Conservation (phyloP, 2,329 filamentous ascomycete species). For the Mycogone perniciosa region DNA sequence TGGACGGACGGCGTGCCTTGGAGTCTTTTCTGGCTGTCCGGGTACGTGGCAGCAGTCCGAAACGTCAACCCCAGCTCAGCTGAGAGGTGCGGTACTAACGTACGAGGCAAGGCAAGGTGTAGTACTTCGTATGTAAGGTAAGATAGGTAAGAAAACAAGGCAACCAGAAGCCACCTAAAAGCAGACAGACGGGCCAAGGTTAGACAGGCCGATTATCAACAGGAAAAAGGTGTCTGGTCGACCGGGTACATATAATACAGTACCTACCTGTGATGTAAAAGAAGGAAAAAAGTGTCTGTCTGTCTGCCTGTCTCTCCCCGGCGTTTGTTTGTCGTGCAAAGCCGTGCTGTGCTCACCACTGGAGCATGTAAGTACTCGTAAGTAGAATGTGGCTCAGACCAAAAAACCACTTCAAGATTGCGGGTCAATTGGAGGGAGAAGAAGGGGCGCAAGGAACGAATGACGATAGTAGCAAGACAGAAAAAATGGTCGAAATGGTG, state of each 20-base stretch:
- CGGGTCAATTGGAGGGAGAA: too few relatives aligned
- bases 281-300: too few relatives aligned
- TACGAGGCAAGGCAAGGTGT: background rate
- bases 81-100: constrained; percentile 1
- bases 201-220: background rate
- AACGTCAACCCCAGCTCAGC: constrained; percentile 10
- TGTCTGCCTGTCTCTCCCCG: too few relatives aligned
- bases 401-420: too few relatives aligned
- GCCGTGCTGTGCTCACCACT: too few relatives aligned
- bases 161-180: background rate
- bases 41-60: constrained; percentile 1
- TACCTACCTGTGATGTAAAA: too few relatives aligned
- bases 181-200: background rate
- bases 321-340: too few relatives aligned
- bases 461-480: too few relatives aligned
- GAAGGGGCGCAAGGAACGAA: too few relatives aligned
- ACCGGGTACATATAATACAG: background rate
- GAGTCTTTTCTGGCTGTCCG: background rate
- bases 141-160: constrained; percentile 2
- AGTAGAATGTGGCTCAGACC: too few relatives aligned
- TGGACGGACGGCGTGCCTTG: constrained; percentile 5
- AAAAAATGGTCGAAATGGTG: too few relatives aligned
- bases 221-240: background rate
- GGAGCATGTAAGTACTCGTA: too few relatives aligned
- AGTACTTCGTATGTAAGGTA: background rate